Evolutionary conservation across 345 rosid genomes (phyloP), one percentile per base, ranked within the genome.

Genomic region (Streptanthus diversifolius): DNA sequence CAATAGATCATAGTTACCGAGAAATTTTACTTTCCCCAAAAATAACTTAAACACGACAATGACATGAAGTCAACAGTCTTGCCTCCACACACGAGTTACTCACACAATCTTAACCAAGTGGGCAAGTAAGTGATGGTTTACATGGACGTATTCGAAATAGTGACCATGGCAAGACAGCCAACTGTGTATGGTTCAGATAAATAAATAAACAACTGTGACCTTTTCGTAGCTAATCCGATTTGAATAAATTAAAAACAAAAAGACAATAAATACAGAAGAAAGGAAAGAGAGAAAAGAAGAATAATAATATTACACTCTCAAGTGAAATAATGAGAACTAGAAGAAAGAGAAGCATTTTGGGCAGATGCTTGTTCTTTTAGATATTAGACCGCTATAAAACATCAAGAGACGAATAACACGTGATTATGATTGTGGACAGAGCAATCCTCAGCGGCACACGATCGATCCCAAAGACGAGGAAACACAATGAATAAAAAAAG

Each of bases 281-380:
- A 3, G 10, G 12, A 11, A 54, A 39, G 27, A 7, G 11, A 2
- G 14, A 27, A 15, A 35, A 3, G 11, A 25, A 2, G 5, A 66
- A 12, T 4, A 13, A 55, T 37, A 44, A 54, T 17, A 35, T 41
- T 73, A 73, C 77, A 64, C n/a, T 43, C 7, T 63, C 71, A 55
- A 22, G 55, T 52, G 37, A 72, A 53, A 63, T 19, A 70, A 70
- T 45, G 19, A 70, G 8, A 70, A 45, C 35, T 5, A 62, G 17
- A 49, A 49, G 54, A 43, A 62, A 54, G 71, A 73, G 58, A 73
- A 44, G 66, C 66, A 41, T 54, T 73, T 64, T 18, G 62, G 71
- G 70, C 70, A 73, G 65, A 39, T 64, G 70, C 63, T 32, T 53
- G 63, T 72, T 72, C 63, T 32, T 32, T 63, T 25, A 37, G 10